phyloP scores from a whole-genome alignment of 2,329 filamentous ascomycete genomes.

The Aspergillus bombycis region DNA sequence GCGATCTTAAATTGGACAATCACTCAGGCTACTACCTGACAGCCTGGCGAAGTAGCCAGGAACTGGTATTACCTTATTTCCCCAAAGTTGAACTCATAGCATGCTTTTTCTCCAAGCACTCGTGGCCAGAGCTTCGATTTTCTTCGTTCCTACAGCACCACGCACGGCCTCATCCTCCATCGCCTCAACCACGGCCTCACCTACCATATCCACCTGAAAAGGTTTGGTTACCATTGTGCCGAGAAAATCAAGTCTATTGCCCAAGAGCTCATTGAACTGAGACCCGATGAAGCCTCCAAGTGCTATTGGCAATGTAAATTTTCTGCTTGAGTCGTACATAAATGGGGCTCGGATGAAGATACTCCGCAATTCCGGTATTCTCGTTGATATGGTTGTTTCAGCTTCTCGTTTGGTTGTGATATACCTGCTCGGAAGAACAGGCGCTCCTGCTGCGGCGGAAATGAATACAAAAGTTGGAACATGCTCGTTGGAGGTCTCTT shows the following conservation, averaged over 20 bases:
- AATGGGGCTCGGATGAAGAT: conserved; percentile 86
- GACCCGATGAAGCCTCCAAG: conserved; percentile 74
- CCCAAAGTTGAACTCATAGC: conserved; percentile 59
- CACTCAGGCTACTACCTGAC: neutral
- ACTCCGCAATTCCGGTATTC: conserved; percentile 74
- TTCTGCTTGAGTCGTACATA: conserved; percentile 81
- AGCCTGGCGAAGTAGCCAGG: neutral
- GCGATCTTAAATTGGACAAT: neutral
- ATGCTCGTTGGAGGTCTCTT: conserved; percentile 68
- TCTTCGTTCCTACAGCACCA: conserved; percentile 75
- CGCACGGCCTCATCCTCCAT: conserved; percentile 72
- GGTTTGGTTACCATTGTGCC: conserved; percentile 85
- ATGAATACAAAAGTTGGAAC: conserved; percentile 80
- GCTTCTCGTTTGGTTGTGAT: conserved; percentile 91
- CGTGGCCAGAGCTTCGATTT: conserved; percentile 80
- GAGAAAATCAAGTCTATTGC: conserved; percentile 76
- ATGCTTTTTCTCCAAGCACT: conserved; percentile 89
- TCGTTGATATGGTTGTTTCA: conserved; percentile 72
- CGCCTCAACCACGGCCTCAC: conserved; percentile 86
- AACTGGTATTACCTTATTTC: neutral
- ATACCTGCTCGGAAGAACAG: conserved; percentile 81
- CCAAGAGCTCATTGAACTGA: conserved; percentile 75
- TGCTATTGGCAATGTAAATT: conserved; percentile 83
- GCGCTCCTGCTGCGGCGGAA: conserved; percentile 83
- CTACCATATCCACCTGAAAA: conserved; percentile 82